Base-by-base conservation (phyloP, 768 basidiomycete genomes). In the Fomitopsis pulvina region DNA sequence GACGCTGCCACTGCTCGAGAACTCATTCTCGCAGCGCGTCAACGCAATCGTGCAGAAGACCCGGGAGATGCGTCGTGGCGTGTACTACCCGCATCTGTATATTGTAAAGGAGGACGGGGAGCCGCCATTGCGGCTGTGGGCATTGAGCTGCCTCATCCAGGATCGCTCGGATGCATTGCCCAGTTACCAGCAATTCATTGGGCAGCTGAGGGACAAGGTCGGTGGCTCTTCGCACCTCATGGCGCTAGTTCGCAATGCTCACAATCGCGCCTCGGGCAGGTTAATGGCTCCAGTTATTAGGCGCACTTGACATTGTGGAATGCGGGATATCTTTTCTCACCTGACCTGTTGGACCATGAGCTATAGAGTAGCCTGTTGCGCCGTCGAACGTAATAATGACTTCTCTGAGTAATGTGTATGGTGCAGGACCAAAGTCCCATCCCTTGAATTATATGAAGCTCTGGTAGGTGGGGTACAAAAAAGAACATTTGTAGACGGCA, bases 81-180 rank as follows among this genome's bases (percentile, higher is more conserved):
- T 86, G 4, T 98, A 97, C 66, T 85, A 87, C 63, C 92, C 92
- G 7, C 92, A 97, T 65, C 71, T 99, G 6, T 99, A 97, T 61
- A 74, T 97, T 46, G 93, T 98, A 61, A 99, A 98, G 70, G 93
- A 97, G 65, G 96, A 99, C 58, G 95, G 93, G 52, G 96, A 99
- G 67, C 89, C 92, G 5, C 86, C 93, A 40, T 73, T 99, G 61
- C 77, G 94, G 53, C 77, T 93, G 52, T 99, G 96, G 96, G 96
- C 95, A 0, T 76, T 99, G 53, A 92, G 90, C 62, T 80, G 81
- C 60, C 79, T 99, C 57, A 87, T 98, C 57, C 95, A 98, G 70
- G 96, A 98, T 67, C 85, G 96, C 50, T 85, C 91, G 60, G 96
- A 99, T 66, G 83, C 90, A 52, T 73, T 92, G 62, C 93, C 93